phyloP scores from a whole-genome alignment of 164 flowering plant species.

The Protea cynaroides region DNA sequence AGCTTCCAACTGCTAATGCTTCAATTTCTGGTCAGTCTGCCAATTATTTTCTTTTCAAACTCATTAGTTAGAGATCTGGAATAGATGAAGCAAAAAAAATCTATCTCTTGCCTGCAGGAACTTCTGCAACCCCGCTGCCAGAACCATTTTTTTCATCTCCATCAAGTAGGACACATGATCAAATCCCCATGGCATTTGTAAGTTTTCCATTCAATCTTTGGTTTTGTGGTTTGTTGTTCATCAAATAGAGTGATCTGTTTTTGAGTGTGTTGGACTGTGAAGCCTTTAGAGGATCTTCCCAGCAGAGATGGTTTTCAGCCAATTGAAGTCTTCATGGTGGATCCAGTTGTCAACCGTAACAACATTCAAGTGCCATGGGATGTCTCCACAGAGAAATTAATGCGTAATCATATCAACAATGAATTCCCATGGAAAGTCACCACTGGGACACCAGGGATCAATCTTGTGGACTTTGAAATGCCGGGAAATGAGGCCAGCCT shows the following conservation, averaged over 20 bases:
- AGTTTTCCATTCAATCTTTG: constrained; percentile 10
- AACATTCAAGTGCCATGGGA: constrained; percentile 24
- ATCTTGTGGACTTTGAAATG: constrained; percentile 11
- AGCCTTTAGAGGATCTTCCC: constrained; percentile 53
- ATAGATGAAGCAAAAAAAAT: neutral
- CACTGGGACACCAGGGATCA: constrained; percentile 18
- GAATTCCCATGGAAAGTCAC: constrained; percentile 14
- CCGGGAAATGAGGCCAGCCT: constrained; percentile 17
- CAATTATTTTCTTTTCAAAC: neutral
- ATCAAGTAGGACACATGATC: constrained; percentile 17
- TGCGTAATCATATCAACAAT: constrained; percentile 9
- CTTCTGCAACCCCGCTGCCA: constrained; percentile 41
- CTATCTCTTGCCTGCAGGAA: constrained; percentile 28
- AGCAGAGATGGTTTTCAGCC: constrained; percentile 40
- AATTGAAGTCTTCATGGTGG: constrained; percentile 37
- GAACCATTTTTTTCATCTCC: constrained; percentile 49
- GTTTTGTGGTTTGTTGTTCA: too few species aligned
- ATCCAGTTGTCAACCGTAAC: constrained; percentile 21
- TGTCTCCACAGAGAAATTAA: constrained; percentile 19
- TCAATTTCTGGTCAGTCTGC: constrained; percentile 51
- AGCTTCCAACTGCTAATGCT: constrained; percentile 29
- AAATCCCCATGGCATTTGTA: constrained; percentile 35
- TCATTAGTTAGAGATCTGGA: neutral
- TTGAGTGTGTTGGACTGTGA: constrained; percentile 17
- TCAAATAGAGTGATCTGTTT: neutral